Conservation (phyloP, 2,329 filamentous ascomycete genomes). For the Scedosporium dehoogii region DNA sequence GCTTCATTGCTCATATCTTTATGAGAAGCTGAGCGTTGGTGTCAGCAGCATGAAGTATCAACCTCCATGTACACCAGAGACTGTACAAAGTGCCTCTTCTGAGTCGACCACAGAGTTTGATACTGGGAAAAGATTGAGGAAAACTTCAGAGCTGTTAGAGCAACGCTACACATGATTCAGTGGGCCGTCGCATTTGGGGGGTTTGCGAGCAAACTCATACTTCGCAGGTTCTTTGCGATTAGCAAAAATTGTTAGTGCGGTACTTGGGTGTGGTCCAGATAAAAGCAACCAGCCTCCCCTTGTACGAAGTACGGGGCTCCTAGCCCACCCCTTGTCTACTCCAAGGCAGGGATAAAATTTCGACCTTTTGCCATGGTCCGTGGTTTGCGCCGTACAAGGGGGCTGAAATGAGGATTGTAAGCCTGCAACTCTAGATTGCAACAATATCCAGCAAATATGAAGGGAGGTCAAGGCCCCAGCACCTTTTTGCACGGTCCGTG, state of each 20-base stretch:
- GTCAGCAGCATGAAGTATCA: no score
- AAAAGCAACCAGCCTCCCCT: conserved; percentile 4
- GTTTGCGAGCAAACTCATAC: background rate
- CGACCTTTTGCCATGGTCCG: conserved; percentile 10
- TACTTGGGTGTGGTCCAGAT: conserved; percentile 19
- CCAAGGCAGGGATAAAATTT: conserved; percentile 1
- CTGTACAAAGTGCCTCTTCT: no score
- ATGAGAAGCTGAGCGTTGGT: no score
- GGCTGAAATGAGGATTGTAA: conserved; percentile 18
- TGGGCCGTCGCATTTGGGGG: background rate
- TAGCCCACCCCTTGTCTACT: background rate
- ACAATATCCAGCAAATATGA: conserved; percentile 8
- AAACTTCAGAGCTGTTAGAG: background rate
- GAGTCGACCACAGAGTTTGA: no score
- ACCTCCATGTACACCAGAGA: no score
- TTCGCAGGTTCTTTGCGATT: background rate
- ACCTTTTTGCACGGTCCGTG: background rate
- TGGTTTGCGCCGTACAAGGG: background rate
- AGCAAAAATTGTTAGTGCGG: conserved; percentile 27
- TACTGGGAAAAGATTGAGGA: background rate
- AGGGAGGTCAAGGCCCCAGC: conserved; percentile 2
- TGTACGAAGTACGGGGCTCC: background rate
- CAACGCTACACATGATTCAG: background rate
- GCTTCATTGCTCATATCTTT: no score
- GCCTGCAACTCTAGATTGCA: conserved; percentile 17